A percentile compares a stretch with the other conserved stretches of the same genome.
Conservation (phyloP, 495 filamentous ascomycete genomes). For the Hypomontagnella submonticulosa region DNA sequence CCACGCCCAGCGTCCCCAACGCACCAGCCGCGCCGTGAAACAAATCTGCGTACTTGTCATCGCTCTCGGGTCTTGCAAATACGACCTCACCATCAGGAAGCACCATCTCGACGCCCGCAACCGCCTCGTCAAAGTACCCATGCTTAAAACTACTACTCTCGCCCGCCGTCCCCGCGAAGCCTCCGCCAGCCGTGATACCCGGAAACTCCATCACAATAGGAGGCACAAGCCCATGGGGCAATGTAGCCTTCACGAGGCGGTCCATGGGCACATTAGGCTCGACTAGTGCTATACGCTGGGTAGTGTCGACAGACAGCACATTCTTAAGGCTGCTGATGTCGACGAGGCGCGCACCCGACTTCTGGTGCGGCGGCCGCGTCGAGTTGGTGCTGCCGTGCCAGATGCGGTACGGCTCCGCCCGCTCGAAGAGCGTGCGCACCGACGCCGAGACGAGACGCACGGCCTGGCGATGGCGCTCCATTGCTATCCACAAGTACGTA, state of each 20-base stretch:
- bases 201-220: conserved; percentile 71
- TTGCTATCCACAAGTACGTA: conserved; percentile 35
- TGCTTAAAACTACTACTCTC: conserved; percentile 69
- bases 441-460: conserved; percentile 59
- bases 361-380: conserved; percentile 63
- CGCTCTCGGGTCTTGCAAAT: conserved; percentile 33
- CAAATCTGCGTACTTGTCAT: conserved; percentile 57
- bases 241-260: conserved; percentile 62
- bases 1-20: conserved; percentile 66
- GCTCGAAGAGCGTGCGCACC: conserved; percentile 67
- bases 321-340: conserved; percentile 55
- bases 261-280: conserved; percentile 77
- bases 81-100: conserved; percentile 66
- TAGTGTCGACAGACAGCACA: conserved; percentile 55
- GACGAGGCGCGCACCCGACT: conserved; percentile 45
- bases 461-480: conserved; percentile 59
- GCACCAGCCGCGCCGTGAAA: conserved; percentile 67
- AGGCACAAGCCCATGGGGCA: conserved; percentile 64
- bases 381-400: conserved; percentile 82
- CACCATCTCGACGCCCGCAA: conserved; percentile 69
- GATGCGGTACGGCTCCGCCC: conserved; percentile 74
- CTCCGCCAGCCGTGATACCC: conserved; percentile 72
- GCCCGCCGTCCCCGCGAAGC: conserved; percentile 69
- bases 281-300: conserved; percentile 59
- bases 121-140: conserved; percentile 68